These are phyloP conservation scores for Hypericum perforatum DNA, from an alignment of 345 rosid genomes.

Conservation along the genomic window DNA sequence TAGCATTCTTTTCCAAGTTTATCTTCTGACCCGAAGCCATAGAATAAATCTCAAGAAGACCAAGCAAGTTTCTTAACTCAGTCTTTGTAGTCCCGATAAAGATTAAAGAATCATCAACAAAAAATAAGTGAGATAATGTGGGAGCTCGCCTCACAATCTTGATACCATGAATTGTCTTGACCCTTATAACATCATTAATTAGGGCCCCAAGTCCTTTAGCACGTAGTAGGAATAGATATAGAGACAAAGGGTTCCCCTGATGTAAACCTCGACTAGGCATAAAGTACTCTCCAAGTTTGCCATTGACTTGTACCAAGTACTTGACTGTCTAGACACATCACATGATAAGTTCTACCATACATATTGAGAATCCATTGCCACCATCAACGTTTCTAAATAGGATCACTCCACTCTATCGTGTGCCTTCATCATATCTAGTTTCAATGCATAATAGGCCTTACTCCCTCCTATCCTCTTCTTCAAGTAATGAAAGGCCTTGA, in stretches of 20 bases:
- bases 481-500: not conserved
- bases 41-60: too few species aligned
- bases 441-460: not conserved
- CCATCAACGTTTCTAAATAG: too few species aligned
- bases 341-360: not conserved
- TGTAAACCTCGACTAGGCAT: not conserved
- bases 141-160: not conserved
- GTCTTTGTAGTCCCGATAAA: too few species aligned
- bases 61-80: too few species aligned
- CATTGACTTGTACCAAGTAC: not conserved
- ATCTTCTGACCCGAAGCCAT: too few species aligned
- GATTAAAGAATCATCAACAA: too few species aligned
- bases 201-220: not conserved
- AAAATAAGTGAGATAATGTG: not conserved
- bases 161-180: not conserved
- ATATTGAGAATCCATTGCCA: too few species aligned
- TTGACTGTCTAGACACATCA: not conserved
- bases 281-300: not conserved
- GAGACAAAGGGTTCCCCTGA: not conserved
- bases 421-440: not conserved
- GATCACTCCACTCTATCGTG: too few species aligned
- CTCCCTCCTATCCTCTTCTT: too few species aligned
- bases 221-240: too few species aligned
- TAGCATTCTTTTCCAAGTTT: too few species aligned
- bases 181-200: not conserved